These are phyloP conservation scores for Aspergillus spinulosporus DNA, from an alignment of 2,329 filamentous ascomycete species.

Conservation along the genomic window DNA sequence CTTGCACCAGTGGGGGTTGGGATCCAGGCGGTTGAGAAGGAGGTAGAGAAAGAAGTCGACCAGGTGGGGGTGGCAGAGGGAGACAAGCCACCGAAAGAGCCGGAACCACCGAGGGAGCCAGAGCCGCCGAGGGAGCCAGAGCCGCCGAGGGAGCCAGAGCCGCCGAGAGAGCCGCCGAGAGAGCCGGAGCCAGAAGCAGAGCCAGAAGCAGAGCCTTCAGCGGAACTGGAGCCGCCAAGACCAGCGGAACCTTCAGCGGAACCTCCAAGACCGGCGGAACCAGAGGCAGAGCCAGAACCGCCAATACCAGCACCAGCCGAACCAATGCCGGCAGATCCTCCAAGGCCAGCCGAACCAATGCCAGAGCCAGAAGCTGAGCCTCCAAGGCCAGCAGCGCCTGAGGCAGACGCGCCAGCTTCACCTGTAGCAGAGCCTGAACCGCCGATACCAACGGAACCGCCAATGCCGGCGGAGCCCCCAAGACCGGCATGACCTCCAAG, in stretches of 20 bases:
- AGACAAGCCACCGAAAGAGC: not conserved
- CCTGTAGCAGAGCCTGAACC: not conserved
- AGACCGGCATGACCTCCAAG: not conserved
- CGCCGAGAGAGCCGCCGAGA: too few species aligned
- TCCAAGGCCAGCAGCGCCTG: not conserved
- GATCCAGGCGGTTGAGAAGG: not conserved
- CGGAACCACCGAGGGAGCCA: not conserved
- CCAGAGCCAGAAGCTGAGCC: not conserved
- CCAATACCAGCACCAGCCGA: too few species aligned
- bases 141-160: too few species aligned
- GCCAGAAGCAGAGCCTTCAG: not conserved
- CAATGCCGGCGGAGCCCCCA: not conserved
- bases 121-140: too few species aligned
- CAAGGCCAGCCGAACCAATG: not conserved
- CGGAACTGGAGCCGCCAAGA: not conserved
- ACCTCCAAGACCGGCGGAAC: too few species aligned
- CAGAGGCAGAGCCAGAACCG: too few species aligned
- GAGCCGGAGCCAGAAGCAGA: not conserved
- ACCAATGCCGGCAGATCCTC: too few species aligned
- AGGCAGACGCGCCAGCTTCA: not conserved
- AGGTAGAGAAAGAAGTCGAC: not conserved
- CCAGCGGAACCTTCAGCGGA: too few species aligned
- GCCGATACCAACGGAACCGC: not conserved
- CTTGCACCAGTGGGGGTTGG: not conserved
- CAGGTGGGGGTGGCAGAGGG: not conserved